phyloP scores from a whole-genome alignment of 805 yeast genomes.

The Kodamaea laetipori region DNA sequence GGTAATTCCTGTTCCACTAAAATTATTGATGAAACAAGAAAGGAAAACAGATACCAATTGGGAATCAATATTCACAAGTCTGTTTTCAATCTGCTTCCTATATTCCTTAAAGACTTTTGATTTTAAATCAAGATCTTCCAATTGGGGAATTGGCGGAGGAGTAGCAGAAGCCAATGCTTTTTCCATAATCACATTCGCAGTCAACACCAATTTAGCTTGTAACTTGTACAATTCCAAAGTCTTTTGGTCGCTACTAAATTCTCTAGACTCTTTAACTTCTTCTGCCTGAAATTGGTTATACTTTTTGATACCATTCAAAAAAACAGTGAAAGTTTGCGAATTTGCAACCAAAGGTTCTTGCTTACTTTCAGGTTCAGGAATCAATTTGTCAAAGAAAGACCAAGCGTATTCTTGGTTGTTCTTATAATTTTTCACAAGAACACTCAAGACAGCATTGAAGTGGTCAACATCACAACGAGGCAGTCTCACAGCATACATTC shows the following conservation, averaged over 20 bases:
- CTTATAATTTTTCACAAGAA: slow-evolving; percentile 35
- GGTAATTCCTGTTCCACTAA: slow-evolving; percentile 30
- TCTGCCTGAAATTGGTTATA: slow-evolving; percentile 21
- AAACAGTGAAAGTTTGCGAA: slow-evolving; percentile 40
- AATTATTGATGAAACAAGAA: slow-evolving; percentile 29
- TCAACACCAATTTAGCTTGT: slow-evolving; percentile 30
- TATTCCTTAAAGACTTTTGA: slow-evolving; percentile 24
- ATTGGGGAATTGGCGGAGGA: slow-evolving; percentile 39
- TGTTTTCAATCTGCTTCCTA: slow-evolving; percentile 19
- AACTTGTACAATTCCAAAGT: slow-evolving; percentile 24
- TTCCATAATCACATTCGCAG: slow-evolving; percentile 30
- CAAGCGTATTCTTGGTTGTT: slow-evolving; percentile 39
- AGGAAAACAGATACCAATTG: slow-evolving; percentile 34
- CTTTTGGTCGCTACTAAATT: slow-evolving; percentile 23
- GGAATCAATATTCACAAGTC: slow-evolving; percentile 33
- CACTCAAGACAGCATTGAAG: slow-evolving; percentile 41
- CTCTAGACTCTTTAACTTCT: slow-evolving; percentile 16
- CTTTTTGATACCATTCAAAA: slow-evolving; percentile 37
- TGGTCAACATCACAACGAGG: slow-evolving; percentile 26
- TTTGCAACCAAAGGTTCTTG: slow-evolving; percentile 27
- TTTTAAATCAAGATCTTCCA: slow-evolving; percentile 24
- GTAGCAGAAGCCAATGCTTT: slow-evolving; percentile 31
- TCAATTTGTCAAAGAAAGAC: slow-evolving; percentile 35
- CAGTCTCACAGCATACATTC: slow-evolving; percentile 4
- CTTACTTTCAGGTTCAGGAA: slow-evolving; percentile 20